A percentile compares a stretch with the other conserved stretches of the same genome.
These are phyloP conservation scores for Gremmenia infestans DNA, from an alignment of 2,329 filamentous ascomycete species.

Conservation along the genomic window DNA sequence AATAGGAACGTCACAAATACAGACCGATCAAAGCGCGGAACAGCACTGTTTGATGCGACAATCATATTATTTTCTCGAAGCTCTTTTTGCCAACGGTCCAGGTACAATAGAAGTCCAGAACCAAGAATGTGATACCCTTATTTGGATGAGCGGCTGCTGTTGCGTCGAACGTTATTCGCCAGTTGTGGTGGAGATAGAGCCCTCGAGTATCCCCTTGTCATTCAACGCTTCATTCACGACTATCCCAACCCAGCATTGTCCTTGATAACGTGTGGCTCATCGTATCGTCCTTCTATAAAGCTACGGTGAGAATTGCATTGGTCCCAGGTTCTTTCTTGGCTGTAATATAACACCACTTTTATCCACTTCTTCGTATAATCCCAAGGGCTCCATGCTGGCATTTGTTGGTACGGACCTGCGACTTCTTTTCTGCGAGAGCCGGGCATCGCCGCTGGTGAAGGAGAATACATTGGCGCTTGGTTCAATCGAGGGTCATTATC, in stretches of 20 bases:
- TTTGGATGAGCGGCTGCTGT: constrained; percentile 2
- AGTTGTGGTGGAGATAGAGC: constrained; percentile 49
- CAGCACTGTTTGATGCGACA: no score
- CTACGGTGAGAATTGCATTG: constrained; percentile 47
- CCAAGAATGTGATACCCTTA: constrained; percentile 49
- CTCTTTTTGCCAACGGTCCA: constrained; percentile 37
- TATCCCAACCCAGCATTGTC: constrained; percentile 57
- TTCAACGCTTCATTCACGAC: constrained; percentile 59
- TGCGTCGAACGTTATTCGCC: constrained; percentile 38
- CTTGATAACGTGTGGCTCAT: constrained; percentile 53
- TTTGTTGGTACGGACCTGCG: constrained; percentile 43
- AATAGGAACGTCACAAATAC: no score
- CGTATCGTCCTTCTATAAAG: constrained; percentile 55
- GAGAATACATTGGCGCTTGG: constrained; percentile 7
- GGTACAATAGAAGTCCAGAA: constrained; percentile 45
- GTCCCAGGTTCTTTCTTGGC: constrained; percentile 47
- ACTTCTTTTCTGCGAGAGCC: constrained; percentile 9
- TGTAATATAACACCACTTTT: neutral
- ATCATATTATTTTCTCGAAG: constrained; percentile 20
- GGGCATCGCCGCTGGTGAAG: constrained; percentile 13
- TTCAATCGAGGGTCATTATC: constrained; percentile 13
- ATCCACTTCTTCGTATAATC: neutral
- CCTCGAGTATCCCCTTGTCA: constrained; percentile 48
- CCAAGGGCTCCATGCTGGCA: constrained; percentile 40
- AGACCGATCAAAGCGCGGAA: no score